Evolutionary conservation across 768 basidiomycete species (phyloP), one percentile per base, ranked within the genome.

Genomic region (Calocera viscosa): DNA sequence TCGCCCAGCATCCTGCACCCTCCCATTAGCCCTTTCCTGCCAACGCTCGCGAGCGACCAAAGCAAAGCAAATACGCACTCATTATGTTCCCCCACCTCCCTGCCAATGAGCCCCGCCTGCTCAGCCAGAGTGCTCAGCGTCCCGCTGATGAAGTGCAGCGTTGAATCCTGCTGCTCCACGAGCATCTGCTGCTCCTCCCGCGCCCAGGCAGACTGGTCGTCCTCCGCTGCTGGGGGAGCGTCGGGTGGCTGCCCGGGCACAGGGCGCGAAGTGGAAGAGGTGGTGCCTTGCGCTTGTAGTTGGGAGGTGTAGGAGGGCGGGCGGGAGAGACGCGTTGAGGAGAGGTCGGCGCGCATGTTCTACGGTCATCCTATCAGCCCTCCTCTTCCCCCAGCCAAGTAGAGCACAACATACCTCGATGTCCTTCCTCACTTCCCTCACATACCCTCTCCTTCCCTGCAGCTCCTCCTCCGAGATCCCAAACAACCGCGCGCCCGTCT

Each of bases 41-140:
- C 2, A 28, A 12, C 64, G 34, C 35, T 14, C 1, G n/a, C n/a
- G n/a, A n/a, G n/a, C n/a, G n/a, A n/a, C n/a, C n/a, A n/a, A n/a
- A n/a, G n/a, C n/a, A n/a, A 22, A 67, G 5, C 26, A 19, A 53
- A 24, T 11, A 72, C 85, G 69, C 69, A 95, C 95, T 91, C 91
- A 71, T 88, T 90, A 72, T 99, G 96, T 73, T 94, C 92, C 10
- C 75, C 79, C 64, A 98, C 90, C 74, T 99, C 96, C 67, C 85
- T 86, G 0, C 95, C 95, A 86, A 99, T 99, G 34, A 97, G 79
- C 12, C 88, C 89, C 0, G 96, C 96, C 77, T 98, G 96, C 69
- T 90, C 87, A 0, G 88, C 87, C 7, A 99, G 79, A 0, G 89
- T 94, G 67, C 74, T 85, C 65, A 99, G 76, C 1, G 94, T 94